A percentile compares a stretch with the other conserved stretches of the same genome.
Conservation (phyloP, 495 filamentous ascomycete genomes). For the Tuber calosporum region DNA sequence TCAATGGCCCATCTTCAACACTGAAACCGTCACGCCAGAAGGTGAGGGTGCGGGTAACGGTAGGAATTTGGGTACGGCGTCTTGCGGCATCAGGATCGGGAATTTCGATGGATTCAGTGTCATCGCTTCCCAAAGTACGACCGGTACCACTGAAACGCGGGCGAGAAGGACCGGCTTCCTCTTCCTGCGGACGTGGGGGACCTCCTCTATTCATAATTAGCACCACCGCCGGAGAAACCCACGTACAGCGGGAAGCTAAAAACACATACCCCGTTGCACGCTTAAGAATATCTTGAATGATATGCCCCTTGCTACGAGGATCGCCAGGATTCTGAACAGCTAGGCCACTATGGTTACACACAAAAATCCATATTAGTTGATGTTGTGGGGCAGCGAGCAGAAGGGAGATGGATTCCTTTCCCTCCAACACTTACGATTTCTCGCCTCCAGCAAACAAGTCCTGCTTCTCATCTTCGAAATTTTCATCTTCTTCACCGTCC, state of each 20-base stretch:
- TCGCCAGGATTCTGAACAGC: constrained; percentile 81
- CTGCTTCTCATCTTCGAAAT: constrained; percentile 58
- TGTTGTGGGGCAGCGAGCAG: neutral
- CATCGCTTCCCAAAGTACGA: constrained; percentile 84
- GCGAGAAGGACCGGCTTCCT: constrained; percentile 50
- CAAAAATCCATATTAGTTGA: constrained; percentile 11
- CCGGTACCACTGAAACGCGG: constrained; percentile 72
- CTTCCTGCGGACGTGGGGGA: constrained; percentile 23
- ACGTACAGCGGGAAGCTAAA: neutral
- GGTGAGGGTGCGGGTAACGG: constrained; percentile 61
- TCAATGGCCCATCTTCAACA: constrained; percentile 88
- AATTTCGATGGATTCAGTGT: constrained; percentile 65
- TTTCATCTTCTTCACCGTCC: constrained; percentile 53
- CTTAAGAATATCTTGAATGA: constrained; percentile 70
- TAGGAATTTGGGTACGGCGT: constrained; percentile 50
- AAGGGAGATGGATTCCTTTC: neutral
- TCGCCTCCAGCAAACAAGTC: constrained; percentile 93
- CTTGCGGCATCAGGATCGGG: constrained; percentile 53
- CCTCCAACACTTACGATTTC: constrained; percentile 55
- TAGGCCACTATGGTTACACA: constrained; percentile 50
- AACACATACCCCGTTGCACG: constrained; percentile 63
- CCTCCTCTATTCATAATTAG: constrained; percentile 29
- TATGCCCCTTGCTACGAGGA: constrained; percentile 49
- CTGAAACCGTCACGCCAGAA: constrained; percentile 94
- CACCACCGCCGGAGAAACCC: neutral